Evolutionary conservation across 805 yeast genomes (phyloP).

Genomic region (Scheffersomyces spartinae): DNA sequence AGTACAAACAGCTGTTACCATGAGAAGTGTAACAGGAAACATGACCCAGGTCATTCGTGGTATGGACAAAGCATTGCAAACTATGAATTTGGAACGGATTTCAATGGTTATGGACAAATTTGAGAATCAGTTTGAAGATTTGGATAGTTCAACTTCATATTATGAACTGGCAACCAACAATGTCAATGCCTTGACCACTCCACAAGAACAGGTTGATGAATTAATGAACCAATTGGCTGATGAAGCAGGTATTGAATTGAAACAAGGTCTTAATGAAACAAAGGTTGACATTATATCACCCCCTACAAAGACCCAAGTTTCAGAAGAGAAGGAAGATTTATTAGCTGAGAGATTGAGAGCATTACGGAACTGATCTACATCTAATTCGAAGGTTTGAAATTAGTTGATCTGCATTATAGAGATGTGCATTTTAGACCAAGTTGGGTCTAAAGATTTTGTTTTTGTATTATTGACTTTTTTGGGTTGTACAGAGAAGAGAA

Average conservation of each 20-base stretch:
- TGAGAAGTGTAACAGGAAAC: slow-evolving; percentile 89
- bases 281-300: slow-evolving; percentile 31
- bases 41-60: slow-evolving; percentile 91
- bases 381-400: too few species aligned
- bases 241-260: slow-evolving; percentile 91
- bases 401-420: too few species aligned
- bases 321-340: slow-evolving; percentile 73
- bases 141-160: slow-evolving; percentile 87
- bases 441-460: too few species aligned
- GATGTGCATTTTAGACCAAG: too few species aligned
- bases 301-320: slow-evolving; percentile 26
- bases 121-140: slow-evolving; percentile 90
- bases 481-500: too few species aligned
- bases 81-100: slow-evolving; percentile 89
- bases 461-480: too few species aligned
- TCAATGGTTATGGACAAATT: slow-evolving; percentile 95
- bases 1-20: slow-evolving; percentile 95
- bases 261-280: slow-evolving; percentile 69
- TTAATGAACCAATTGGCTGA: slow-evolving; percentile 89
- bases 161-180: slow-evolving; percentile 85
- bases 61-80: slow-evolving; percentile 91
- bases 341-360: slow-evolving; percentile 86
- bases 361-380: slow-evolving; percentile 43
- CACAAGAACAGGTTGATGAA: slow-evolving; percentile 90
- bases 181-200: slow-evolving; percentile 81